Conservation (phyloP, 306 rosid genomes). For the Glycine latifolia region DNA sequence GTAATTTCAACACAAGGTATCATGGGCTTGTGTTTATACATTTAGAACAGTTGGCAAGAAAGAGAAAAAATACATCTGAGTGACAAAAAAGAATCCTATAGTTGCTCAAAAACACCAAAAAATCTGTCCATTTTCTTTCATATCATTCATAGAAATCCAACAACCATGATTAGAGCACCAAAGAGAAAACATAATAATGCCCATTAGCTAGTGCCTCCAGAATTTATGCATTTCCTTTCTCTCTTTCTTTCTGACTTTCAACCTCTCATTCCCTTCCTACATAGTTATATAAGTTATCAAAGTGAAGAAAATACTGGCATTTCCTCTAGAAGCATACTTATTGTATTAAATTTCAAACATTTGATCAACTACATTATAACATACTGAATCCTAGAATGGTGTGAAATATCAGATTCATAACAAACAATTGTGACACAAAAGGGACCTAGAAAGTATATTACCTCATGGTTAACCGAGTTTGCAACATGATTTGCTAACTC, state of each 20-base stretch:
- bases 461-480: constrained; percentile 48
- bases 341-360: constrained; percentile 14
- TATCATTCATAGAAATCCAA: neutral
- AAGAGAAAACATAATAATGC: neutral
- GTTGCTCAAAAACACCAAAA: neutral
- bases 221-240: constrained; percentile 11
- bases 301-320: neutral
- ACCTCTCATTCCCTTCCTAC: constrained; percentile 10
- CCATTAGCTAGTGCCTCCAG: constrained; percentile 3
- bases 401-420: neutral
- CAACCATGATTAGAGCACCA: neutral
- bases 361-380: neutral
- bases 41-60: neutral
- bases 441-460: constrained; percentile 38
- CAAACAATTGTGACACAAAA: constrained; percentile 30
- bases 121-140: constrained; percentile 1
- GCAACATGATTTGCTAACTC: constrained; percentile 48
- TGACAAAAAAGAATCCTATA: constrained; percentile 6
- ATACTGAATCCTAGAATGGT: no score
- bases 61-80: neutral
- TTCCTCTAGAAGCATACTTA: constrained; percentile 8
- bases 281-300: neutral
- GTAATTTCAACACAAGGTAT: neutral
- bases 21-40: neutral
- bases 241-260: neutral